A percentile compares a stretch with the other conserved stretches of the same genome.
These are phyloP conservation scores for Pezicula neosporulosa DNA, from an alignment of 2,329 filamentous ascomycete species.

Conservation along the genomic window DNA sequence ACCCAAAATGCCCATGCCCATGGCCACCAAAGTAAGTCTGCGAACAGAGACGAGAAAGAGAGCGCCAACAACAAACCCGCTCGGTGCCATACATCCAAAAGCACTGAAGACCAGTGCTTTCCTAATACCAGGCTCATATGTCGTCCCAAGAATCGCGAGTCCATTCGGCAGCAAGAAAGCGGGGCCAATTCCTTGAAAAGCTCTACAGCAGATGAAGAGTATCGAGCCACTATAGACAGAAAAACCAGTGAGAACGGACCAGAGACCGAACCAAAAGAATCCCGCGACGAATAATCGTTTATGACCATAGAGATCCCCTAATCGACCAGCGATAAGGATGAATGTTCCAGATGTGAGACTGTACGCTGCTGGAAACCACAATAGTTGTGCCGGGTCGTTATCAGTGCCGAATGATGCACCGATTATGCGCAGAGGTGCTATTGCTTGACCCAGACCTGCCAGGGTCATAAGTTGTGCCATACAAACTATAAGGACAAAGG, in stretches of 20 bases:
- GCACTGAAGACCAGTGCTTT: conserved; percentile 42
- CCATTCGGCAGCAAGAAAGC: conserved; percentile 50
- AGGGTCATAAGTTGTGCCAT: conserved; percentile 45
- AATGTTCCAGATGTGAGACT: conserved; percentile 46
- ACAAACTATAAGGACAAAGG: conserved; percentile 41
- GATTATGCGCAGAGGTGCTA: conserved; percentile 46
- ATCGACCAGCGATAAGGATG: conserved; percentile 46
- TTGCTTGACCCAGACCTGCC: conserved; percentile 41
- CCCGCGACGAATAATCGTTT: conserved; percentile 43
- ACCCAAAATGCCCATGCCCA: not conserved
- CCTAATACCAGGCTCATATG: conserved; percentile 39
- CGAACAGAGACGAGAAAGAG: not conserved
- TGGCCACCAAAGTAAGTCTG: not conserved
- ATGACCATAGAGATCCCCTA: conserved; percentile 51
- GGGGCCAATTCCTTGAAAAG: conserved; percentile 51
- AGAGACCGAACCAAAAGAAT: conserved; percentile 32
- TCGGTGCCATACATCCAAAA: conserved; percentile 43
- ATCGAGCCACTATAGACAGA: conserved; percentile 20
- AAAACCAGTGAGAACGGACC: conserved; percentile 22
- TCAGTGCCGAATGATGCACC: conserved; percentile 23
- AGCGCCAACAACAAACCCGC: conserved; percentile 32
- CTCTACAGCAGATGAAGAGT: conserved; percentile 46
- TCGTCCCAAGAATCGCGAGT: conserved; percentile 45
- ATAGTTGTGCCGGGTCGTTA: not conserved
- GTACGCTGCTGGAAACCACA: not conserved